phyloP scores from a whole-genome alignment of 257 asterid species.

The Salvia splendens region DNA sequence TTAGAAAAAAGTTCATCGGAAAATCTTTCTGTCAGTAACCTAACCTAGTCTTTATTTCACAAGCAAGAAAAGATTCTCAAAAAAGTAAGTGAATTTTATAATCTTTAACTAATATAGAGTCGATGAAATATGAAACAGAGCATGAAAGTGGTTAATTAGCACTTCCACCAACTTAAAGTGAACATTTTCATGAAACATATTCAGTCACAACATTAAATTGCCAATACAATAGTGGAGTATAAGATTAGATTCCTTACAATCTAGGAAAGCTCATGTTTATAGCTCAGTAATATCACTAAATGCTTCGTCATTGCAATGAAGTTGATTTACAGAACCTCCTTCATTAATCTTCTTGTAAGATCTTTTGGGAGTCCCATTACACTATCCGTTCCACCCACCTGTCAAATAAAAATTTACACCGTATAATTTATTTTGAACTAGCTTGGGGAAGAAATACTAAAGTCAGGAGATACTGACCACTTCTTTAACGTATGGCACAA shows the following conservation, averaged over 20 bases:
- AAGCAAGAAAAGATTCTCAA: too few species aligned
- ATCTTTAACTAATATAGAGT: too few species aligned
- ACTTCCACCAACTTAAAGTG: neutral
- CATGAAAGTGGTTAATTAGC: neutral
- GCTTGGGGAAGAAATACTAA: neutral
- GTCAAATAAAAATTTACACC: too few species aligned
- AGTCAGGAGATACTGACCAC: conserved; percentile 54
- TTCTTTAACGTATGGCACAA: conserved; percentile 72
- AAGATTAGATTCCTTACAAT: neutral
- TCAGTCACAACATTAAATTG: too few species aligned
- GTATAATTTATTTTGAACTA: too few species aligned
- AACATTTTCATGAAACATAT: neutral
- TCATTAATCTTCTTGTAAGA: conserved; percentile 63
- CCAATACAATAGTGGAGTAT: too few species aligned
- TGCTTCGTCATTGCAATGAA: neutral
- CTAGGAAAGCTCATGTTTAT: neutral
- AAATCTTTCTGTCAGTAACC: too few species aligned
- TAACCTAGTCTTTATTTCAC: too few species aligned
- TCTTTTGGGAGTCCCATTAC: conserved; percentile 95
- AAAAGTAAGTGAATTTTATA: too few species aligned
- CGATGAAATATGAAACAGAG: neutral
- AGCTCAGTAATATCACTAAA: conserved; percentile 14
- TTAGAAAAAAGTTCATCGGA: too few species aligned
- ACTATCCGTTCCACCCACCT: conserved; percentile 88
- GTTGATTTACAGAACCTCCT: conserved; percentile 60